A percentile compares a stretch with the other conserved stretches of the same genome.
These are phyloP conservation scores for Phytophthora cactorum DNA, from an alignment of 352 stramenopile genomes.

Conservation along the genomic window DNA sequence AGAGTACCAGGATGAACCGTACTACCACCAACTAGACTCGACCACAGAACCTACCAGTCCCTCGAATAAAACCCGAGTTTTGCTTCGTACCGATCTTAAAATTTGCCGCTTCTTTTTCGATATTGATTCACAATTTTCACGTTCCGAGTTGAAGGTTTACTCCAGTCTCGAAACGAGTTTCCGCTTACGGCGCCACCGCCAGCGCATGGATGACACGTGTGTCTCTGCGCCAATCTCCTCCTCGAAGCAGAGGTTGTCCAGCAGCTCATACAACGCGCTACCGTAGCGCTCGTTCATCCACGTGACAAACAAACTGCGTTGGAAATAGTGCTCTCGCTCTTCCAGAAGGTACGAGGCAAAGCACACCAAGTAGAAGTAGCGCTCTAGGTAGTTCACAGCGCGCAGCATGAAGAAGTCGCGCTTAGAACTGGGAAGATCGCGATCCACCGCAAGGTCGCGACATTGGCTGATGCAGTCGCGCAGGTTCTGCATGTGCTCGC, in stretches of 20 bases:
- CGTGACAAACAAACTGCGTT: constrained; percentile 66
- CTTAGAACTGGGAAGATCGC: constrained; percentile 66
- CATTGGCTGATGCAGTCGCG: constrained; percentile 85
- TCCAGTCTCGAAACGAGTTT: constrained; percentile 86
- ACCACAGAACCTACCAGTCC: too few species aligned
- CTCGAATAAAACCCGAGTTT: too few species aligned
- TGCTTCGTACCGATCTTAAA: too few species aligned
- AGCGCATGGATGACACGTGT: constrained; percentile 87
- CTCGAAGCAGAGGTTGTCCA: constrained; percentile 89
- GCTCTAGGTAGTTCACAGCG: constrained; percentile 89
- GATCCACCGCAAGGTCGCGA: constrained; percentile 77
- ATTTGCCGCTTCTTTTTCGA: too few species aligned
- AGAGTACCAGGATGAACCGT: constrained; percentile 27
- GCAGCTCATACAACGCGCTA: constrained; percentile 82
- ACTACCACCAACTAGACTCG: constrained; percentile 22
- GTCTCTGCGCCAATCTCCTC: constrained; percentile 80
- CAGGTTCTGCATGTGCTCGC: constrained; percentile 87
- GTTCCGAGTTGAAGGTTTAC: constrained; percentile 28
- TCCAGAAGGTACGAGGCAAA: constrained; percentile 89
- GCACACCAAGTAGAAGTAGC: constrained; percentile 91
- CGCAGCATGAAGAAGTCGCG: constrained; percentile 86
- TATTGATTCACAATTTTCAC: background rate
- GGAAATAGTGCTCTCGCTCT: constrained; percentile 60
- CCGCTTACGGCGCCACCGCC: constrained; percentile 87
- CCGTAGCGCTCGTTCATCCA: constrained; percentile 89